phyloP scores from a whole-genome alignment of 208 protist species.

The Trypanosoma avium region DNA sequence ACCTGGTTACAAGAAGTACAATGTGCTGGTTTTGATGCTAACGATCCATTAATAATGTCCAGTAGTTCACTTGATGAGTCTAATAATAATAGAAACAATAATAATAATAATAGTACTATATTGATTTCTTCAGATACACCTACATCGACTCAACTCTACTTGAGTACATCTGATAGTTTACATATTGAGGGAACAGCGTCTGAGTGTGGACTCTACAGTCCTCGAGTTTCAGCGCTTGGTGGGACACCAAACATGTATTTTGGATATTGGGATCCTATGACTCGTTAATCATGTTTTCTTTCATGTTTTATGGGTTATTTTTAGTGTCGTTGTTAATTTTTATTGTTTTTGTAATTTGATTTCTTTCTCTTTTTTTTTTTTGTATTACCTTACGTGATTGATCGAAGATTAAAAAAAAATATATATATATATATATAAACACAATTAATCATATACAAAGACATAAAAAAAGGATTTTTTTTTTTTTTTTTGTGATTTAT shows the following conservation, averaged over 20 bases:
- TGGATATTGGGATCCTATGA: neutral
- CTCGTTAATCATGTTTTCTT: conserved; percentile 7
- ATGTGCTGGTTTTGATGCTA: neutral
- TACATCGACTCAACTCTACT: neutral
- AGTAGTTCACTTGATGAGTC: too few species aligned
- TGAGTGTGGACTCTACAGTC: conserved; percentile 9
- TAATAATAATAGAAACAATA: too few species aligned
- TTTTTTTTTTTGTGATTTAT: too few species aligned
- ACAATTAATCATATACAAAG: neutral
- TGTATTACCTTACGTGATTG: neutral
- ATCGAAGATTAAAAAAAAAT: neutral
- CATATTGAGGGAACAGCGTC: conserved; percentile 4
- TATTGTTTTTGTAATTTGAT: neutral
- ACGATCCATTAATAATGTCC: neutral
- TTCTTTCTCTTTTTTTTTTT: conserved; percentile 17
- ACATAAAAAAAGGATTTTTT: too few species aligned
- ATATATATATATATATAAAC: neutral
- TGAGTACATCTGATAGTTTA: neutral
- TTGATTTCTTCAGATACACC: neutral
- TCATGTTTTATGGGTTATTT: conserved; percentile 7
- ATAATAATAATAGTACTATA: too few species aligned
- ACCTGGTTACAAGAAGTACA: conserved; percentile 6
- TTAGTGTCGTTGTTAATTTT: conserved; percentile 18
- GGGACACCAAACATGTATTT: neutral
- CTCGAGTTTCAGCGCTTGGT: conserved; percentile 3